Evolutionary conservation across 352 stramenopile genomes (phyloP).

Genomic region (Globisporangium polare): DNA sequence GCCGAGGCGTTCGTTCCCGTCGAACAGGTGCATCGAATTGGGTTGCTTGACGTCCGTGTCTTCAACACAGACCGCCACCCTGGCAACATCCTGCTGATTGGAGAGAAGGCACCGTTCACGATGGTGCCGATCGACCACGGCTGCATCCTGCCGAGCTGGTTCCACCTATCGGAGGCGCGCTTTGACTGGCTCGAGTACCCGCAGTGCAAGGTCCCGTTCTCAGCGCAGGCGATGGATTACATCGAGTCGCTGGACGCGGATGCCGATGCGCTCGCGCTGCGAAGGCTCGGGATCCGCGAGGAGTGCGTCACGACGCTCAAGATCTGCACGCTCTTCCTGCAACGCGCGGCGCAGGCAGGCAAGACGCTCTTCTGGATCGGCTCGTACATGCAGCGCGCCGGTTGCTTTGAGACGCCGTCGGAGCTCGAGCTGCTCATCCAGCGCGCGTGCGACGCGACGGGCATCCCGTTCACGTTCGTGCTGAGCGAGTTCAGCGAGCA

Average conservation of each 20-base stretch:
- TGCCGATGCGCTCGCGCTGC: constrained; percentile 44
- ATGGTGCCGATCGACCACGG: constrained; percentile 80
- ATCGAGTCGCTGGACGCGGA: constrained; percentile 50
- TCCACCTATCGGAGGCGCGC: constrained; percentile 67
- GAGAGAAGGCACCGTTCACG: constrained; percentile 69
- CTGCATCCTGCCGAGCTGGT: constrained; percentile 78
- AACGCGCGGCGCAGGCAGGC: constrained; percentile 41
- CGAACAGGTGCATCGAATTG: constrained; percentile 82
- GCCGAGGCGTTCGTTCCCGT: constrained; percentile 60
- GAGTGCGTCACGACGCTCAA: constrained; percentile 70
- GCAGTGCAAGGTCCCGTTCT: constrained; percentile 61
- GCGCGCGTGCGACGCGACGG: constrained; percentile 32
- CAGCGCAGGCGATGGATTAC: constrained; percentile 36
- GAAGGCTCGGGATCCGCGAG: constrained; percentile 57
- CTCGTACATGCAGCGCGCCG: constrained; percentile 58
- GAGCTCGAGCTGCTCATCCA: constrained; percentile 45
- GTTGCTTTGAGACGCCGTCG: constrained; percentile 67
- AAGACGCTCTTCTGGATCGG: constrained; percentile 67
- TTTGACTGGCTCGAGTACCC: constrained; percentile 84
- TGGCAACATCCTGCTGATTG: constrained; percentile 77
- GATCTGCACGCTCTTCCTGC: constrained; percentile 73
- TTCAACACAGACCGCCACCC: constrained; percentile 87
- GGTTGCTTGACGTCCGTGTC: constrained; percentile 72
- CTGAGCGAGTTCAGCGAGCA: constrained; percentile 58
- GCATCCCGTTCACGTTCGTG: constrained; percentile 55